Conservation (phyloP, 306 rosid species). For the Vigna nakashimae region DNA sequence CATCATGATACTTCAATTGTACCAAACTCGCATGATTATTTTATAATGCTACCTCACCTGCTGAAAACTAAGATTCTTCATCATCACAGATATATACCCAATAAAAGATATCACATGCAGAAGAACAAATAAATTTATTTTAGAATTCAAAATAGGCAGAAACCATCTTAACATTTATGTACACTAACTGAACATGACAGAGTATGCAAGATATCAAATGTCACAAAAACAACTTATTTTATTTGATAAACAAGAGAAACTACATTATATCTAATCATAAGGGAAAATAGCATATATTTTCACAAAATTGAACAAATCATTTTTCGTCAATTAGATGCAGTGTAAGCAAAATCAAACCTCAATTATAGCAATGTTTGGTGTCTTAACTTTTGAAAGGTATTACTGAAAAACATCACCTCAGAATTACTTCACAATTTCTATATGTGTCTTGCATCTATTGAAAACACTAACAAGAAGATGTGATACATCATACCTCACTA, state of each 20-base stretch:
- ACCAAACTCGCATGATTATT: no score
- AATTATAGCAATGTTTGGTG: background rate
- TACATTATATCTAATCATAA: no score
- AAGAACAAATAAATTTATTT: background rate
- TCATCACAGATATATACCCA: no score
- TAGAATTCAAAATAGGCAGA: no score
- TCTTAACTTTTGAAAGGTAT: background rate
- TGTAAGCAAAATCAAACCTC: slow-evolving; percentile 1
- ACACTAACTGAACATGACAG: background rate
- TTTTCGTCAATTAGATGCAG: background rate
- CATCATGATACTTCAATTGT: no score
- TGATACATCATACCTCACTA: slow-evolving; percentile 47
- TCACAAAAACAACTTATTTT: background rate
- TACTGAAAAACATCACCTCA: background rate
- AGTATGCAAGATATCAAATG: background rate
- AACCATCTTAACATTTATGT: background rate
- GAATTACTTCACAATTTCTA: slow-evolving; percentile 1
- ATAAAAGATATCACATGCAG: background rate
- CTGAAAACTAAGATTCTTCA: no score
- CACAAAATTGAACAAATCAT: background rate
- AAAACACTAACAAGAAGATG: background rate
- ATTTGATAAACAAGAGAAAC: background rate
- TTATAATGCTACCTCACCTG: no score
- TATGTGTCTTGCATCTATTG: background rate
- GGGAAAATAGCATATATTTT: background rate